phyloP scores from a whole-genome alignment of 805 yeast species.

The Kregervanrija pseudodelftensis region DNA sequence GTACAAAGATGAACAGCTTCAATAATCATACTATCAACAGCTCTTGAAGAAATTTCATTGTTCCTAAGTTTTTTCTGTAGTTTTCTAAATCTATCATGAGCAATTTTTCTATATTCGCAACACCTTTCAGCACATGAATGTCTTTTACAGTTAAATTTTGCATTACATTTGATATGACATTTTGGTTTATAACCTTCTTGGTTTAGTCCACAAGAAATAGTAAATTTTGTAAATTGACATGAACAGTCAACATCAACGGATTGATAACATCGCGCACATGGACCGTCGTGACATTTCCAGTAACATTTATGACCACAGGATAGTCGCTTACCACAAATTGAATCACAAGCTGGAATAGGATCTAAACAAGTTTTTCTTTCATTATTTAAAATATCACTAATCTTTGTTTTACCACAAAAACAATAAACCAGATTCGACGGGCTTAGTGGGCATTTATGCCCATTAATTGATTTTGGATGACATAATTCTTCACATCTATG shows the following conservation, averaged over 20 bases:
- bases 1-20: slow-evolving; percentile 75
- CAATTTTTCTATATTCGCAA: slow-evolving; percentile 60
- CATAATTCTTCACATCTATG: slow-evolving; percentile 47
- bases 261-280: slow-evolving; percentile 61
- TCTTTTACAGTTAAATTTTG: slow-evolving; percentile 69
- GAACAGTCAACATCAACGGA: slow-evolving; percentile 47
- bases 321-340: slow-evolving; percentile 53
- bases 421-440: slow-evolving; percentile 60
- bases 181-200: slow-evolving; percentile 45
- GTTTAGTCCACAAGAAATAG: slow-evolving; percentile 58
- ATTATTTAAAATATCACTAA: slow-evolving; percentile 28
- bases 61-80: slow-evolving; percentile 40
- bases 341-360: slow-evolving; percentile 69
- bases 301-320: slow-evolving; percentile 71
- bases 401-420: slow-evolving; percentile 67
- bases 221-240: slow-evolving; percentile 51
- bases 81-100: slow-evolving; percentile 49
- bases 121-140: slow-evolving; percentile 68
- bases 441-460: slow-evolving; percentile 49
- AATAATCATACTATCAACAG: slow-evolving; percentile 46
- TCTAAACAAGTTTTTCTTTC: slow-evolving; percentile 61
- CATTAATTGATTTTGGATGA: slow-evolving; percentile 36
- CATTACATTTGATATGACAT: slow-evolving; percentile 68
- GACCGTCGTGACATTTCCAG: slow-evolving; percentile 68
- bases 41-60: slow-evolving; percentile 29